Conservation (phyloP, 148 eudicot species). For the Agrostemma githago region DNA sequence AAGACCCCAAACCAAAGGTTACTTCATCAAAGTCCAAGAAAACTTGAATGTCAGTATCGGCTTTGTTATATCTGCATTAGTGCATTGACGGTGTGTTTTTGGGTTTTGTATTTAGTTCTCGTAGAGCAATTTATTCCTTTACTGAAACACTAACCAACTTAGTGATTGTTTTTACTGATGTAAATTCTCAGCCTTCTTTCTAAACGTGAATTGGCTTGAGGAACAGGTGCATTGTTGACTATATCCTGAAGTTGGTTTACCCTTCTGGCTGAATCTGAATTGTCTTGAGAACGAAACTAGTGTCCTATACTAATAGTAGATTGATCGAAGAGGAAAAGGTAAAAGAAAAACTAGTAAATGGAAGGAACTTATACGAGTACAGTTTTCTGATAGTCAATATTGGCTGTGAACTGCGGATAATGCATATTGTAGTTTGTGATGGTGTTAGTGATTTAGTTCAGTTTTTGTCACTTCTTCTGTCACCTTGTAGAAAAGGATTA, state of each 20-base stretch:
- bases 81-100: not conserved
- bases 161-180: constrained; percentile 8
- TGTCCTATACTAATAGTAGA: not conserved
- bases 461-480: no score
- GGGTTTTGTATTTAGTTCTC: not conserved
- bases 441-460: no score
- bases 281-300: not conserved
- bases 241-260: not conserved
- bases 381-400: no score
- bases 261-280: not conserved
- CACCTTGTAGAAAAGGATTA: no score
- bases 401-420: no score
- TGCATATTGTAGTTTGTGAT: no score
- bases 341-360: no score
- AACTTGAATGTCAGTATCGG: constrained; percentile 14
- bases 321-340: not conserved
- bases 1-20: constrained; percentile 26
- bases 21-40: constrained; percentile 36
- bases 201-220: not conserved
- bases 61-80: constrained; percentile 10
- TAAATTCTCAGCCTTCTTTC: constrained; percentile 8
- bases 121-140: not conserved
- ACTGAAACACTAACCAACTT: constrained; percentile 4
- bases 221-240: not conserved
- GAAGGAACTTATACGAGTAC: no score